Base-by-base conservation (phyloP, 371 early-diverging fungal species). In the Mucor circinelloides region DNA sequence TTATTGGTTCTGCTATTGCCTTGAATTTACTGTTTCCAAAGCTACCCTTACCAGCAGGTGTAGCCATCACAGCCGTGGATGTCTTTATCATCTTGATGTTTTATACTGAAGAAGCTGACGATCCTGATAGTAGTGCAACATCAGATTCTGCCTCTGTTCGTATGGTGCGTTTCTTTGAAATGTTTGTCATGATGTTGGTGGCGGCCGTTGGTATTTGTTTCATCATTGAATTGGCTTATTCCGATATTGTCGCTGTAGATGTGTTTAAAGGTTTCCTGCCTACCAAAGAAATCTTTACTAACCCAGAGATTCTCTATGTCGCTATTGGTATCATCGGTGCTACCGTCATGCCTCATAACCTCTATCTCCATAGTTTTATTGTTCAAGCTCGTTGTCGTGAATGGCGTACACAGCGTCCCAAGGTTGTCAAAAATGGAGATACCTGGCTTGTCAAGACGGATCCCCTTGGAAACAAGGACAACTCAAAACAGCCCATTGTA, bases 311-410 rank as follows among this genome's bases (percentile, higher is more conserved):
- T 44, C 74, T 95, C 1, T 93, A 90, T 63, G 72, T 94, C 2
- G 87, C 93, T 12, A 89, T 94, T 58, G 93, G 91, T 54, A 94
- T 94, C 63, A 85, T 94, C 66, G 95, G 95, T 44, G 94, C 94
- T 1, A 93, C 93, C 8, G 83, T 80, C 10, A 81, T 81, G 81
- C 91, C 91, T 0, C 94, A 92, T 67, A 94, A 93, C 64, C 74
- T 94, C 3, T 94, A 92, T 68, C 79, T 95, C 28, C 93, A 93
- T 66, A 87, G 90, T 4, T 84, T 85, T 48, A 85, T 94, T 63
- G 90, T 92, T 27, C 84, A 87, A 70, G 75, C 87, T 15, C 73
- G 89, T 10, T 76, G 77, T 46, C 63, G 71, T 30, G 70, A 71
- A 52, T 82, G 83, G 83, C 70, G 75, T 28, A 13, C 54, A 8